phyloP scores from a whole-genome alignment of 2,329 filamentous ascomycete genomes.

The Colletotrichum cereale region DNA sequence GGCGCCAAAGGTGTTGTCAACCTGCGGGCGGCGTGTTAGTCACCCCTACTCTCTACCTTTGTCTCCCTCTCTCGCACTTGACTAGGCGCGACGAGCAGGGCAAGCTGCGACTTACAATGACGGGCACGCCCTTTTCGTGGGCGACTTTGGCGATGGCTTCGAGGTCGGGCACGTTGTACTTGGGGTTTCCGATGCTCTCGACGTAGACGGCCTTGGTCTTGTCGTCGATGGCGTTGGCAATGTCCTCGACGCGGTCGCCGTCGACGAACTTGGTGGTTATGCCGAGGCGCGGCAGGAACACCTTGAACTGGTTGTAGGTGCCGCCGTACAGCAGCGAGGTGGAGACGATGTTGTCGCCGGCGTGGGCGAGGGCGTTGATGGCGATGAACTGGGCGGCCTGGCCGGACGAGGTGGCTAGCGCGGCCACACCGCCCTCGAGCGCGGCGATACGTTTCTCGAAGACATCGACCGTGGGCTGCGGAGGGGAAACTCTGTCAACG shows the following conservation, averaged over 20 bases:
- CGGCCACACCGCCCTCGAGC: slow-evolving; percentile 90
- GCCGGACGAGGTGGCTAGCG: slow-evolving; percentile 86
- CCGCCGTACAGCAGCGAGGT: slow-evolving; percentile 94
- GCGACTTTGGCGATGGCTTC: slow-evolving; percentile 87
- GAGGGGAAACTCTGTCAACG: not conserved
- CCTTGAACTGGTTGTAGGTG: slow-evolving; percentile 98
- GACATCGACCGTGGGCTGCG: slow-evolving; percentile 89
- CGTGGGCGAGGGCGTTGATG: slow-evolving; percentile 84
- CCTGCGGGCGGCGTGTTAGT: slow-evolving; percentile 56
- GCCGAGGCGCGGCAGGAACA: slow-evolving; percentile 86
- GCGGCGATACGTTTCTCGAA: slow-evolving; percentile 98
- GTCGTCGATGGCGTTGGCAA: slow-evolving; percentile 87
- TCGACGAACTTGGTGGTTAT: slow-evolving; percentile 89
- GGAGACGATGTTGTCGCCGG: slow-evolving; percentile 92
- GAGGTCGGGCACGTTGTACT: slow-evolving; percentile 93
- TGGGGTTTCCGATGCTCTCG: slow-evolving; percentile 93
- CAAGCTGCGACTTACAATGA: slow-evolving; percentile 62
- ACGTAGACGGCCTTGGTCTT: slow-evolving; percentile 93
- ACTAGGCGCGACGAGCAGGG: not conserved
- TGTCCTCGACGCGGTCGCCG: slow-evolving; percentile 83
- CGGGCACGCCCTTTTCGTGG: slow-evolving; percentile 74
- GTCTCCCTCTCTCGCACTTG: not conserved
- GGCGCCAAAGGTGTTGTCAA: slow-evolving; percentile 96
- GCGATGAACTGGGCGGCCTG: slow-evolving; percentile 95
- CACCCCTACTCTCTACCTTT: not conserved